Base-by-base conservation (phyloP, 1,139 yeast genomes). In the Saccharomyces hybrid region DNA sequence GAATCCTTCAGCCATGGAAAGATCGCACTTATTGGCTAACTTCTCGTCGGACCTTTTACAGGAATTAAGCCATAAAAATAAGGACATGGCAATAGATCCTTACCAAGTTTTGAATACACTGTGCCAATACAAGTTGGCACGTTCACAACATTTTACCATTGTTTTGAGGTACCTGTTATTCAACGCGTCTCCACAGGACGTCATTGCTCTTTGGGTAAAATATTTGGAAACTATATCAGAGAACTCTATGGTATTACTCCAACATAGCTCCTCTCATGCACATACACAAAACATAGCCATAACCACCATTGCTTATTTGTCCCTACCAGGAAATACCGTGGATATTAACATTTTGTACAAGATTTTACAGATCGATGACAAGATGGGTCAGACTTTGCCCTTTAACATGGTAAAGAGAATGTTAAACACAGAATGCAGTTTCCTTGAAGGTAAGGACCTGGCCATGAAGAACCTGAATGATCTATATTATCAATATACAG, bases 161-260 rank as follows among this genome's bases (percentile, higher is more conserved):
- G 63, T 68, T 1, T 56, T 67, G 57, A 59, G 57, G 51, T 51
- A 63, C 31, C 51, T 61, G 30, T 46, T 68, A n/a, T 25, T 38
- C 1, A 42, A 57, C n/a, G 54, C 56, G 20, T 53, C 56, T 25
- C 61, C 60, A 9, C 61, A 66, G 54, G 71, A 67, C 47, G 69
- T 61, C 4, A 58, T 68, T 49, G 63, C 65, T 6, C 55, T 67
- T 20, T 68, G 70, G 70, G 63, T 68, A 3, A 66, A 62, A 48
- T 68, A 61, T 53, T 52, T 68, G 47, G 67, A 64, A 51, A 25
- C 46, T 13, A 47, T 28, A 44, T 9, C 34, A n/a, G 11, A 44
- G 25, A 56, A 31, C 34, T 31, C 34, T 31, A 1, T 11, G 34
- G 3, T 2, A 1, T 4, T 31, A 31, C 34, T 31, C 34, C 34